A percentile compares a stretch with the other conserved stretches of the same genome.
These are phyloP conservation scores for Iris pallida DNA, from an alignment of 116 monocot species.

Conservation along the genomic window DNA sequence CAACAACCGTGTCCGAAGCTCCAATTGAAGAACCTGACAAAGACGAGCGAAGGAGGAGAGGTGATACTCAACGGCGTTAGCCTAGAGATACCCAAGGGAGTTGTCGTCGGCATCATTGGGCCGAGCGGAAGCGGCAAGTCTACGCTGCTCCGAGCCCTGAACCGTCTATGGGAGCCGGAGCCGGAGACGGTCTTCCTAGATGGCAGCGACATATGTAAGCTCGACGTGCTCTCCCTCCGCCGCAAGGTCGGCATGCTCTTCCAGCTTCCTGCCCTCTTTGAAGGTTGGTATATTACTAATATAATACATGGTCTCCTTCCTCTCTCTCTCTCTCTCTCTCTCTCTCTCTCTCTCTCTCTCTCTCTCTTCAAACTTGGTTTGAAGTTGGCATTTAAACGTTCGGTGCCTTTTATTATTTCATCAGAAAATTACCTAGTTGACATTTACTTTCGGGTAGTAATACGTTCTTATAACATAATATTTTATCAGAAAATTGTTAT, in stretches of 20 bases:
- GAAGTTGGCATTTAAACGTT: too few species aligned
- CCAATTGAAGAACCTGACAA: slow-evolving; percentile 1
- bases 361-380: not conserved
- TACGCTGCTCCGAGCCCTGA: slow-evolving; percentile 76
- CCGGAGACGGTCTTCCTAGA: slow-evolving; percentile 64
- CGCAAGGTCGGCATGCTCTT: slow-evolving; percentile 94
- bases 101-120: slow-evolving; percentile 73
- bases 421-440: too few species aligned
- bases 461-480: too few species aligned
- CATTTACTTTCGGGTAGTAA: too few species aligned
- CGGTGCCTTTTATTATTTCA: too few species aligned
- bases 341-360: slow-evolving; percentile 4
- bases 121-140: slow-evolving; percentile 96
- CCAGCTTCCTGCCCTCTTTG: slow-evolving; percentile 81
- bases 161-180: slow-evolving; percentile 89
- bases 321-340: slow-evolving; percentile 3
- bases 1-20: not conserved
- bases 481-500: too few species aligned
- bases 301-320: not conserved
- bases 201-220: slow-evolving; percentile 51
- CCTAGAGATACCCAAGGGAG: slow-evolving; percentile 53
- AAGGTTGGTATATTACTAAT: slow-evolving; percentile 48
- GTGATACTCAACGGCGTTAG: slow-evolving; percentile 45
- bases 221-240: slow-evolving; percentile 77
- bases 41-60: slow-evolving; percentile 16